Percentiles rank a stretch among this genome's conserved stretches.
phyloP scores from a whole-genome alignment of 345 rosid species.

The Streptanthus diversifolius region DNA sequence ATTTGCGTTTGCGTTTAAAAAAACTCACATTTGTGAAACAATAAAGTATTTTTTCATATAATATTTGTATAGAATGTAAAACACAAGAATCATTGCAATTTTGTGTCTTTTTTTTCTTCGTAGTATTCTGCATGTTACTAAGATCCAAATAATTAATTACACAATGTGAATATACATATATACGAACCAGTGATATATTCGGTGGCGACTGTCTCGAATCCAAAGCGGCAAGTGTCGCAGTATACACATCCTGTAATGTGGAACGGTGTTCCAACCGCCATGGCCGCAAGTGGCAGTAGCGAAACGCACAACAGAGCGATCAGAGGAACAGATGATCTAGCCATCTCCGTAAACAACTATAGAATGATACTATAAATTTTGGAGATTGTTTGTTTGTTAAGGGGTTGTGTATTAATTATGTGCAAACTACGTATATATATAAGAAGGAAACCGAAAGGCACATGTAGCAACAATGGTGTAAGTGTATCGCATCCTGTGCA shows the following conservation, averaged over 20 bases:
- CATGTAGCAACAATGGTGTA: slow-evolving; percentile 2
- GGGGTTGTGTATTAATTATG: not conserved
- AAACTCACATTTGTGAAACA: not conserved
- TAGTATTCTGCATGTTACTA: not conserved
- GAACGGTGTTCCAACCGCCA: slow-evolving; percentile 41
- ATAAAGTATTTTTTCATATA: too few species aligned
- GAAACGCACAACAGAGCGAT: slow-evolving; percentile 10
- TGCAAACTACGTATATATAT: slow-evolving; percentile 1
- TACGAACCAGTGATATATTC: slow-evolving; percentile 44
- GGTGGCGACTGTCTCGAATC: slow-evolving; percentile 56
- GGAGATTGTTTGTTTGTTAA: not conserved
- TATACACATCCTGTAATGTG: slow-evolving; percentile 50
- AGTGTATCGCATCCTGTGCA: slow-evolving; percentile 25
- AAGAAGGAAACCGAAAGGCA: slow-evolving; percentile 1
- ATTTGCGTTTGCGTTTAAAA: not conserved
- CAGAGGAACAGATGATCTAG: not conserved
- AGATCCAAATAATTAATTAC: not conserved
- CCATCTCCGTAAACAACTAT: slow-evolving; percentile 9
- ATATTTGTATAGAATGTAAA: not conserved
- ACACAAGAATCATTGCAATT: not conserved
- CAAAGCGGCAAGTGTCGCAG: slow-evolving; percentile 67
- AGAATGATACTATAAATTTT: not conserved
- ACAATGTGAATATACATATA: not conserved
- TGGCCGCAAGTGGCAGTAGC: slow-evolving; percentile 23
- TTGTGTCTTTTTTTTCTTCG: too few species aligned